These are phyloP conservation scores for Fallopia convolvulus DNA, from an alignment of 148 eudicot genomes.

Conservation along the genomic window DNA sequence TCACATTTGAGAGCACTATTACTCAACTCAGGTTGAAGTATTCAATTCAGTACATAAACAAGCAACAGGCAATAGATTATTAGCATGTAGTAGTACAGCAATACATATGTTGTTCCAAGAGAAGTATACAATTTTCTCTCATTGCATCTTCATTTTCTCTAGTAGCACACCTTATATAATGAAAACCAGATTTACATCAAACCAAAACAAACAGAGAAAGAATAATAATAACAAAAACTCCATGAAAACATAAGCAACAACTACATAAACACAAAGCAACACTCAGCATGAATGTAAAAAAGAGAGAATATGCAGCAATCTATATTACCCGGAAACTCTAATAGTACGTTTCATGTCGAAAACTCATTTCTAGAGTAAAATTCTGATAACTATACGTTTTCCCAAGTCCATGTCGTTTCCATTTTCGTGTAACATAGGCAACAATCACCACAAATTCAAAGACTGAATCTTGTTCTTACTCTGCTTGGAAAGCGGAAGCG, in stretches of 20 bases:
- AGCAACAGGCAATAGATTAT: background rate
- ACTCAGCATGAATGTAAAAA: background rate
- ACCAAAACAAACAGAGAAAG: background rate
- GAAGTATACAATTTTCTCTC: background rate
- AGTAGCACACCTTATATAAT: background rate
- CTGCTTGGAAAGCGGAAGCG: constrained; percentile 47
- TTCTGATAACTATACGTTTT: too few relatives aligned
- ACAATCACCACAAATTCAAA: constrained; percentile 27
- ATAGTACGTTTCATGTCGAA: too few relatives aligned
- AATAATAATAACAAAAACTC: background rate
- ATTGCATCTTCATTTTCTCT: background rate
- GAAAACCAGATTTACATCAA: constrained; percentile 1
- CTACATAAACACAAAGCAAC: background rate
- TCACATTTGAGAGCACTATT: too few relatives aligned
- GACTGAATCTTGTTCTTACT: constrained; percentile 37
- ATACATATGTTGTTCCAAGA: background rate
- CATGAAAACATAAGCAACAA: background rate
- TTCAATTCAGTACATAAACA: too few relatives aligned
- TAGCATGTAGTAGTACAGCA: background rate
- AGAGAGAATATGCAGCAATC: background rate
- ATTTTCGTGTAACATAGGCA: background rate
- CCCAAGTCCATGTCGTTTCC: too few relatives aligned
- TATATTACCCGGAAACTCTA: too few relatives aligned
- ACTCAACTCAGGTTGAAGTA: too few relatives aligned
- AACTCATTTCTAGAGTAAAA: too few relatives aligned